These are phyloP conservation scores for Vachellia collinsii DNA, from an alignment of 306 rosid genomes.

Conservation along the genomic window DNA sequence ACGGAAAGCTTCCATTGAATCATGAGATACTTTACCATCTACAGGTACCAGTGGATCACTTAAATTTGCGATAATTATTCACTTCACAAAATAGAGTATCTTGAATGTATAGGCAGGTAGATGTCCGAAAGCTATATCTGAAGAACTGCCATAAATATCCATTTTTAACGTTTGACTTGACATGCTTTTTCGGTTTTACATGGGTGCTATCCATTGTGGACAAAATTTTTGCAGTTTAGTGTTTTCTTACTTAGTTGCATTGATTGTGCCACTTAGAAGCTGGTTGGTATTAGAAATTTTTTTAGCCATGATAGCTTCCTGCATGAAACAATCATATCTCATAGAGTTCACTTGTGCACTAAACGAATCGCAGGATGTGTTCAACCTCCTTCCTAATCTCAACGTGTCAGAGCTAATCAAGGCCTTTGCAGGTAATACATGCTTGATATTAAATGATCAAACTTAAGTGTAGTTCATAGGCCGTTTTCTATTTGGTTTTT, in stretches of 20 bases:
- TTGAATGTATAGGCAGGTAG: not conserved
- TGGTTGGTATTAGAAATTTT: not conserved
- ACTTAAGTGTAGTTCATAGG: not conserved
- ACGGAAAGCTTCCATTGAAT: conserved; percentile 76
- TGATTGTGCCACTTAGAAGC: not conserved
- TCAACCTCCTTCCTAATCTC: conserved; percentile 75
- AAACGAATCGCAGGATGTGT: conserved; percentile 54
- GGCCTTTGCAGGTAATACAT: conserved; percentile 59
- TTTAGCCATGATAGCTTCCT: not conserved
- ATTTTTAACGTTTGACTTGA: not conserved
- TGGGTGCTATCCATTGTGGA: not conserved
- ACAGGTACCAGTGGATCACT: conserved; percentile 51
- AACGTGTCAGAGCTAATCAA: conserved; percentile 62
- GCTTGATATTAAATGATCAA: not conserved
- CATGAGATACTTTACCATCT: conserved; percentile 92
- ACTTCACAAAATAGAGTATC: not conserved
- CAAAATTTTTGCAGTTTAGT: not conserved
- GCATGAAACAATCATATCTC: not conserved
- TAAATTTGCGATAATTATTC: not conserved
- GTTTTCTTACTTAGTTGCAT: not conserved
- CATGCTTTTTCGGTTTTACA: conserved; percentile 2
- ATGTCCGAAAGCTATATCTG: not conserved
- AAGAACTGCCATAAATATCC: not conserved
- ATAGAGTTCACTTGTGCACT: not conserved
- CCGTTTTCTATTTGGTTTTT: not conserved